A percentile compares a stretch with the other conserved stretches of the same genome.
Evolutionary conservation across 2,329 filamentous ascomycete genomes (phyloP).

Genomic region (Zymoseptoria brevis): DNA sequence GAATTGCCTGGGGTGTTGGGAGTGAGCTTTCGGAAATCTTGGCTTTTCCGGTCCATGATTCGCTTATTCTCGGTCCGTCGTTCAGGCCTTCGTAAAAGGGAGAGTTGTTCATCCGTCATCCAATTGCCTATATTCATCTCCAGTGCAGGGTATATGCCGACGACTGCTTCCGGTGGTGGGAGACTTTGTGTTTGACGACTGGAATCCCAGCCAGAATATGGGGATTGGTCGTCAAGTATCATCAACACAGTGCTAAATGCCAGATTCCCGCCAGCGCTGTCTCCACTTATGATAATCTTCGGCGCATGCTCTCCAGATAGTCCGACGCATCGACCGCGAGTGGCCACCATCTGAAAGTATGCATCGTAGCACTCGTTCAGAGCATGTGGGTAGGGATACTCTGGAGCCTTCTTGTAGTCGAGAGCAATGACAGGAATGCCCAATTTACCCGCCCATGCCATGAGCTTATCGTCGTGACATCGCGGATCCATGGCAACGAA

Average conservation of each 20-base stretch:
- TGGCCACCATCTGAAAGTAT: constrained; percentile 65
- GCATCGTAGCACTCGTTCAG: constrained; percentile 83
- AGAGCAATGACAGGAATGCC: constrained; percentile 83
- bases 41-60: constrained; percentile 75
- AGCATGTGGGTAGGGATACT: constrained; percentile 77
- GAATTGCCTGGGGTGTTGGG: constrained; percentile 73
- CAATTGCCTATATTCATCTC: constrained; percentile 98
- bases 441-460: constrained; percentile 84
- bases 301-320: constrained; percentile 59
- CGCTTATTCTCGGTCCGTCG: constrained; percentile 69
- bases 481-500: constrained; percentile 97
- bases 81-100: constrained; percentile 75
- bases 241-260: constrained; percentile 77
- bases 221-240: constrained; percentile 62
- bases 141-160: constrained; percentile 81
- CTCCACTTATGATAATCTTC: constrained; percentile 65
- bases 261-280: constrained; percentile 76
- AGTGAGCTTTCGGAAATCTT: constrained; percentile 77
- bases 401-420: constrained; percentile 82
- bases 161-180: constrained; percentile 62
- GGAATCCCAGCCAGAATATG: constrained; percentile 26
- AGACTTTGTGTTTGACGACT: constrained; percentile 36
- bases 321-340: constrained; percentile 66
- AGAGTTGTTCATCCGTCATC: constrained; percentile 99
- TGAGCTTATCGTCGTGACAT: constrained; percentile 85